Percentiles rank a stretch among this genome's conserved stretches.
Evolutionary conservation across 1,139 yeast species (phyloP).

Genomic region (Pneumocystis sp.): DNA sequence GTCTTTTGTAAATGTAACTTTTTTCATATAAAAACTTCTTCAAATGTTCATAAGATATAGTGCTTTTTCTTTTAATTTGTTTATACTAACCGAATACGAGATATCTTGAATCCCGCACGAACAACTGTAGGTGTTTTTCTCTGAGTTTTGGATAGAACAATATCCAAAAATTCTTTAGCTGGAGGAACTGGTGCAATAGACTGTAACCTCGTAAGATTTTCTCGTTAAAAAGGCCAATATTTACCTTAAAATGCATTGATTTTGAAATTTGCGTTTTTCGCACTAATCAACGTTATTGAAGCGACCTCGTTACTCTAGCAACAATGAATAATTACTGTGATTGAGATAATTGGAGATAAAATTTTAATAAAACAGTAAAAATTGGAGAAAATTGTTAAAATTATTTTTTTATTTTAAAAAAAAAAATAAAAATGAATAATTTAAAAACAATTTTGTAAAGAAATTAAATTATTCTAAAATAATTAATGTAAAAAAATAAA

Average conservation of each 20-base stretch:
- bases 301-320: not conserved
- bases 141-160: conserved; percentile 91
- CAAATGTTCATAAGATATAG: not conserved
- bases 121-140: conserved; percentile 63
- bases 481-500: no score
- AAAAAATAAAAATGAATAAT: no score
- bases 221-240: not conserved
- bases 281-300: not conserved
- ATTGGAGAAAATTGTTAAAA: no score
- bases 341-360: no score
- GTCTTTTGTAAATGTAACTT: conserved; percentile 88
- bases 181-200: conserved; percentile 12
- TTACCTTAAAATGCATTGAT: not conserved
- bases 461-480: no score
- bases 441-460: no score
- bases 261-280: not conserved
- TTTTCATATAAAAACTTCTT: conserved; percentile 95
- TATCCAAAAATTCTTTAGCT: conserved; percentile 51
- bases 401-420: no score
- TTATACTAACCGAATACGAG: conserved; percentile 92
- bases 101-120: conserved; percentile 20
- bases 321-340: not conserved
- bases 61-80: not conserved
- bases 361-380: no score
- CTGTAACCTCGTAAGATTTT: not conserved